phyloP scores from a whole-genome alignment of 1,139 yeast species.

The Candida frijolesensis region DNA sequence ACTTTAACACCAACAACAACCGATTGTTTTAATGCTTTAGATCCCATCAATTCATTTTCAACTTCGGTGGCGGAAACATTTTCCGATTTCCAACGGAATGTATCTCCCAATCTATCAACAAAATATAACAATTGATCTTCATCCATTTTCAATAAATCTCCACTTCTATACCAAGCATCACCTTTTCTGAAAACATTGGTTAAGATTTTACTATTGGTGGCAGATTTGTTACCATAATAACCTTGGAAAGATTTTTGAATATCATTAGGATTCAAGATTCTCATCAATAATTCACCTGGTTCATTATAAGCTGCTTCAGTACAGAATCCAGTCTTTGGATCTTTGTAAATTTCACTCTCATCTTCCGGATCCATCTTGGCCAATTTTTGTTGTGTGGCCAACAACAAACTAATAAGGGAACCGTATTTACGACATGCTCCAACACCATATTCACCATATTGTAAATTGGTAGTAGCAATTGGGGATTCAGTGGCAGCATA shows the following conservation, averaged over 20 bases:
- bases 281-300: conserved; percentile 88
- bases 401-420: conserved; percentile 52
- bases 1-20: conserved; percentile 90
- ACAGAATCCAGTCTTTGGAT: conserved; percentile 66
- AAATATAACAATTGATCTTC: conserved; percentile 73
- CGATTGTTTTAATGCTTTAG: conserved; percentile 57
- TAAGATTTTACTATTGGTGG: conserved; percentile 74
- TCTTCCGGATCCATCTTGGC: conserved; percentile 84
- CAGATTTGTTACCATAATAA: conserved; percentile 77
- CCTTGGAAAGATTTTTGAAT: conserved; percentile 85
- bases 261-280: conserved; percentile 62
- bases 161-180: conserved; percentile 90
- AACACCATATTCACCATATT: conserved; percentile 75
- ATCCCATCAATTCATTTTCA: conserved; percentile 70
- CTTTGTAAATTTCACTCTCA: conserved; percentile 69
- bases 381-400: conserved; percentile 60
- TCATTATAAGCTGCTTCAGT: conserved; percentile 47
- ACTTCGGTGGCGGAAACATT: conserved; percentile 95
- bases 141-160: conserved; percentile 78
- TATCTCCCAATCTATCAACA: conserved; percentile 92
- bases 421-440: conserved; percentile 94
- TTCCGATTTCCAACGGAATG: conserved; percentile 96
- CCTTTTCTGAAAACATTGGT: conserved; percentile 78
- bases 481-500: conserved; percentile 96
- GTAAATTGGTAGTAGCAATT: conserved; percentile 82